Evolutionary conservation across 1,284 basidiomycete species (phyloP).

Genomic region (Rhodotorula sp.): DNA sequence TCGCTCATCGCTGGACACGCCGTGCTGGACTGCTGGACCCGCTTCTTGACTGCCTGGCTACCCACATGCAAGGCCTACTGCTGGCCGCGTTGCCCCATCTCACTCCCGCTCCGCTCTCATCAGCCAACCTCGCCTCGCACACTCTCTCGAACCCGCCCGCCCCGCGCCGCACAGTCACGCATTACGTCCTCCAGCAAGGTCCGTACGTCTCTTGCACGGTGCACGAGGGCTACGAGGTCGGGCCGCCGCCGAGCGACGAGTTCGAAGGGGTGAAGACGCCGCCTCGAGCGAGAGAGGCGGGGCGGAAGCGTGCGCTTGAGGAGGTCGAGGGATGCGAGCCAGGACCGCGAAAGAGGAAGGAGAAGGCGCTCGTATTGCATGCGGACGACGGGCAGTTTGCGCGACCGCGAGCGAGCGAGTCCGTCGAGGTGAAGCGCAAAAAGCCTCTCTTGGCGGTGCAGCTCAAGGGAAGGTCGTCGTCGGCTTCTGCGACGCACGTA

Average conservation of each 20-base stretch:
- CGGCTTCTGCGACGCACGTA: not conserved
- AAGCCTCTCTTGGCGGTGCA: not conserved
- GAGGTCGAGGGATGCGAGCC: not conserved
- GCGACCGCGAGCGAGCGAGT: not conserved
- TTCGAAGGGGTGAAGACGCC: conserved; percentile 1
- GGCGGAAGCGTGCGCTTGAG: not conserved
- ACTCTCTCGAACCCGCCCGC: conserved; percentile 1
- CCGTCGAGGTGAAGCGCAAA: not conserved
- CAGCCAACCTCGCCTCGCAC: conserved; percentile 17
- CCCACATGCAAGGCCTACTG: conserved; percentile 10
- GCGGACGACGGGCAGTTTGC: not conserved
- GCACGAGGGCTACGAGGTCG: conserved; percentile 2
- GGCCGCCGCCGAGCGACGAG: not conserved
- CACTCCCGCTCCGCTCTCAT: conserved; percentile 4
- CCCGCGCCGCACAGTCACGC: conserved; percentile 14
- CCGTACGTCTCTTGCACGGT: not conserved
- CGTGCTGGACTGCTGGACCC: too few species aligned
- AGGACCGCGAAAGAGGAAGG: not conserved
- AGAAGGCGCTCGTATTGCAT: conserved; percentile 27
- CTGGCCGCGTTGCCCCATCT: not conserved
- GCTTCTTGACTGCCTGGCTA: too few species aligned
- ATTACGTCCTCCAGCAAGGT: conserved; percentile 4
- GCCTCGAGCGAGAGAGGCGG: not conserved
- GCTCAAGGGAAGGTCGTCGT: not conserved
- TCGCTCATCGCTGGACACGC: too few species aligned